Evolutionary conservation across 306 rosid species (phyloP).

Genomic region (Canavalia ensiformis): DNA sequence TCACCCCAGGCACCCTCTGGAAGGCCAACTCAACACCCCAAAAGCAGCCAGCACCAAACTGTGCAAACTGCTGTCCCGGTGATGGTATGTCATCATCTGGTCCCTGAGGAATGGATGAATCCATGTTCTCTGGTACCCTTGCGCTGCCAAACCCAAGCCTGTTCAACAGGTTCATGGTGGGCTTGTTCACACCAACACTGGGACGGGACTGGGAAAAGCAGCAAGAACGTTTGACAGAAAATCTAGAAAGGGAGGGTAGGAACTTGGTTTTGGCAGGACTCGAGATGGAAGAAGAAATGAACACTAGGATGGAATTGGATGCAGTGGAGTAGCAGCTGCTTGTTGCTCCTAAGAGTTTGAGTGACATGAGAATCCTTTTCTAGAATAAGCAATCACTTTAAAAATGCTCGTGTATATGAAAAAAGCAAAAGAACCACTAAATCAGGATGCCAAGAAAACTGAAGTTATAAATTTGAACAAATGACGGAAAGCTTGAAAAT

Average conservation of each 20-base stretch:
- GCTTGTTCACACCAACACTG: conserved; percentile 43
- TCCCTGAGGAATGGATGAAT: conserved; percentile 76
- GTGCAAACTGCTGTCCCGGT: conserved; percentile 86
- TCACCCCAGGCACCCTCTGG: conserved; percentile 87
- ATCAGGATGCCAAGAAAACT: conserved; percentile 8
- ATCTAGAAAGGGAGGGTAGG: conserved; percentile 60
- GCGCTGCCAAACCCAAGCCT: conserved; percentile 77
- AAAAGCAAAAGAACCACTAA: not conserved
- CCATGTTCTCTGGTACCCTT: conserved; percentile 61
- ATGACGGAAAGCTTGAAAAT: conserved; percentile 1
- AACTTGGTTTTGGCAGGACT: conserved; percentile 53
- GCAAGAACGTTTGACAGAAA: conserved; percentile 52
- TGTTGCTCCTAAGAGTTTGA: conserved; percentile 60
- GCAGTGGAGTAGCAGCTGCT: conserved; percentile 53
- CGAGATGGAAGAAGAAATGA: conserved; percentile 50
- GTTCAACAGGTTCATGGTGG: conserved; percentile 84
- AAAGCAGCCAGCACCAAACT: conserved; percentile 97
- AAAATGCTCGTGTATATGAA: conserved; percentile 2
- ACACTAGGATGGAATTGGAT: conserved; percentile 50
- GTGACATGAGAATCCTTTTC: conserved; percentile 51
- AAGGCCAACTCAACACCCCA: conserved; percentile 97
- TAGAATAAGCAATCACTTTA: conserved; percentile 24
- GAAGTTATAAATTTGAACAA: conserved; percentile 21
- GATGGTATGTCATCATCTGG: conserved; percentile 86
- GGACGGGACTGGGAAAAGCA: conserved; percentile 56